Percentiles rank a stretch among this genome's conserved stretches.
Conservation (phyloP, 371 early-diverging fungal species). For the Rhizopus delemar region DNA sequence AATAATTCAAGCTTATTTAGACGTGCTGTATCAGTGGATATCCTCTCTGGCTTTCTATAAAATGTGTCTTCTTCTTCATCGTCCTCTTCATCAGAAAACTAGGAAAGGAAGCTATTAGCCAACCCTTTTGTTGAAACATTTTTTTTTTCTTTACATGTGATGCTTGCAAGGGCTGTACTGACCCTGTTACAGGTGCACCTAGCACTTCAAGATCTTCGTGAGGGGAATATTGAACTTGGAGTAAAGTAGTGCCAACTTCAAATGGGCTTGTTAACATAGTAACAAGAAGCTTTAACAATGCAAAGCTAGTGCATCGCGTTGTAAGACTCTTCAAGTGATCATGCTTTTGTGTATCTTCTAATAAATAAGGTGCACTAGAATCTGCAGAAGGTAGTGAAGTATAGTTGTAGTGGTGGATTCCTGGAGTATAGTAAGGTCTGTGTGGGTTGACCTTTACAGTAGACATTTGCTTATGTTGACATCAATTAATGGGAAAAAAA, state of each 20-base stretch:
- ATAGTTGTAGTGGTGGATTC: slow-evolving; percentile 47
- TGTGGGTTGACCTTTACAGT: slow-evolving; percentile 37
- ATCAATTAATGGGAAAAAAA: background rate
- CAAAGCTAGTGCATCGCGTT: slow-evolving; percentile 60
- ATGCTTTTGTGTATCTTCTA: slow-evolving; percentile 14
- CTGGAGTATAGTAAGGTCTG: slow-evolving; percentile 52
- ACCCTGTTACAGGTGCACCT: slow-evolving; percentile 16
- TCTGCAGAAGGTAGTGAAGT: slow-evolving; percentile 46
- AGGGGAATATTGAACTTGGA: slow-evolving; percentile 82
- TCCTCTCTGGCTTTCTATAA: slow-evolving; percentile 28
- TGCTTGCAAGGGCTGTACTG: background rate
- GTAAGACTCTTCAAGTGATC: slow-evolving; percentile 38
- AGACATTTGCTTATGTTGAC: slow-evolving; percentile 15
- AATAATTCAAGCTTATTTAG: slow-evolving; percentile 17
- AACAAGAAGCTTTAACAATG: slow-evolving; percentile 65
- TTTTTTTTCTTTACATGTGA: background rate
- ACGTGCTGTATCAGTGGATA: slow-evolving; percentile 20
- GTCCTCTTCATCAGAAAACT: slow-evolving; percentile 12
- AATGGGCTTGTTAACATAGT: slow-evolving; percentile 72
- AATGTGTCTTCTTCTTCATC: slow-evolving; percentile 42
- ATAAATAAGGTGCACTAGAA: slow-evolving; percentile 23
- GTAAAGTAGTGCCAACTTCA: slow-evolving; percentile 72
- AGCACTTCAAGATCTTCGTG: slow-evolving; percentile 49
- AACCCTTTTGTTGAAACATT: background rate
- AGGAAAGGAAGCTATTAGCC: background rate